Conservation (phyloP, 192 early-diverging fungal genomes). For the Umbelopsis sp. region DNA sequence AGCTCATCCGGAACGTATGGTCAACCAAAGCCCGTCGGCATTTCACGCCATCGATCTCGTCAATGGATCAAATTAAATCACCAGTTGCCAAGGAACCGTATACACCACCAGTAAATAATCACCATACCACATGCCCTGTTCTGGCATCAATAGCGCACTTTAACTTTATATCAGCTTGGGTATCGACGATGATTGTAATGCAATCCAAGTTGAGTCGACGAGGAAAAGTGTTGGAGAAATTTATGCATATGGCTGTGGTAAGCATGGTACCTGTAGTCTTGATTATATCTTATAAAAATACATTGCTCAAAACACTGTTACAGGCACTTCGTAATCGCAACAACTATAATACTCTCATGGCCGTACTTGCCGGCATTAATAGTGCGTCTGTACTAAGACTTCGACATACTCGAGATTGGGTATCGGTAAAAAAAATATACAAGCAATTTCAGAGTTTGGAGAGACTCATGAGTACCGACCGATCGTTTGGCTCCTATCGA, state of each 20-base stretch:
- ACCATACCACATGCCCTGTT: constrained; percentile 33
- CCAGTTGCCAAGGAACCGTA: neutral
- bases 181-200: constrained; percentile 64
- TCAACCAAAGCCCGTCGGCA: constrained; percentile 39
- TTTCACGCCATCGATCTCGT: constrained; percentile 20
- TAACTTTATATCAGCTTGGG: constrained; percentile 78
- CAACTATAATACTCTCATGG: constrained; percentile 82
- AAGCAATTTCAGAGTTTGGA: constrained; percentile 62
- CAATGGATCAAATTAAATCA: constrained; percentile 9
- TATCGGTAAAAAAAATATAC: constrained; percentile 52
- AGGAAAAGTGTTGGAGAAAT: constrained; percentile 67
- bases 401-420: constrained; percentile 58
- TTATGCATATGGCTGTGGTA: constrained; percentile 72
- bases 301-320: neutral
- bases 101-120: neutral
- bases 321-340: constrained; percentile 63
- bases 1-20: constrained; percentile 64
- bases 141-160: constrained; percentile 70
- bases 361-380: constrained; percentile 72
- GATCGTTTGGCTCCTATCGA: constrained; percentile 68
- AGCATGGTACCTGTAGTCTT: neutral
- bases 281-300: neutral
- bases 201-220: constrained; percentile 64
- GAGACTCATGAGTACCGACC: constrained; percentile 68
- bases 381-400: constrained; percentile 63